Base-by-base conservation (phyloP, 148 eudicot species). In the Pharnaceum exiguum region DNA sequence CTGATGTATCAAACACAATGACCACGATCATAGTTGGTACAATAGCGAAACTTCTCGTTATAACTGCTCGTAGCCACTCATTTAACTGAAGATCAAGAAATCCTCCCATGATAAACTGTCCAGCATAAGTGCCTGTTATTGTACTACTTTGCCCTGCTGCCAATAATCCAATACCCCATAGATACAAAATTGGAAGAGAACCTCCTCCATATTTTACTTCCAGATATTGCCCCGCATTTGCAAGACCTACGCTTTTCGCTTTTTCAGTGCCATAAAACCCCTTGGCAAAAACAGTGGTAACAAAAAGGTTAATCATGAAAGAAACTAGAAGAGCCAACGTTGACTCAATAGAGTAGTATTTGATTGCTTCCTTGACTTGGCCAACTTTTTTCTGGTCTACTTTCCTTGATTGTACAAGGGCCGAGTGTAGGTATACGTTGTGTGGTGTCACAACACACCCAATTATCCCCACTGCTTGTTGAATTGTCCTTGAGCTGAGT, bases 71-170 rank as follows among this genome's bases (percentile, higher is more conserved):
- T 54, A 82, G 19, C 81, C 94, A 85, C 65, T 87, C 84, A 51
- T 87, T 72, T 13, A 91, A 30, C 7, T 65, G 71, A 16, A 91
- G 76, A 45, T 91, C 55, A 0, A 87, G 82, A 66, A 85, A 91
- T 26, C 96, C 98, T 29, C 85, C 87, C 95, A 90, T 90, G 7
- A 90, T 90, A 66, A 90, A 90, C 59, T 90, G 97, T 3, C 97
- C 96, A 2, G 97, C 97, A 46, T 91, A 91, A 3, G 97, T 91
- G 3, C 97, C 96, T 3, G 94, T 83, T 7, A 91, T 87, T 0
- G 98, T 91, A 45, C 98, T 91, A 67, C 98, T 91, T 50, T 87
- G 95, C 8, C 98, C 98, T 0, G 98, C 98, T 10, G 91, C 90
- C 47, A 91, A 70, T 56, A 91, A 74, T 27, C 98, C 98, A 22